Conservation (phyloP, 768 basidiomycete genomes). For the Boletus vinaceobasis region DNA sequence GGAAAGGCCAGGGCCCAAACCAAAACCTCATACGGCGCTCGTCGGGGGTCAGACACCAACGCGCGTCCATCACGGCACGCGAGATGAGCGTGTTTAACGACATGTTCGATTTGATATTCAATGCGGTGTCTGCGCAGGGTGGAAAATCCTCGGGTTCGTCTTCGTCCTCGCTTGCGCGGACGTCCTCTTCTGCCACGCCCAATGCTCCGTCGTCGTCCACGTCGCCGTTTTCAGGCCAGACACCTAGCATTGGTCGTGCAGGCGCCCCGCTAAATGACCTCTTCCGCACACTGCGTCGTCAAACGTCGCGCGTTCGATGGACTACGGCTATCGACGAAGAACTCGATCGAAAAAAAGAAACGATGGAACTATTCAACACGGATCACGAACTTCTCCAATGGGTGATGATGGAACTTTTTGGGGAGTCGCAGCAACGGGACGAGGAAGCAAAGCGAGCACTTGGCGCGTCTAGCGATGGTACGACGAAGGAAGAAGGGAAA, state of each 20-base stretch:
- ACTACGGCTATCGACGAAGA: constrained; percentile 50
- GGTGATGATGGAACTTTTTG: constrained; percentile 69
- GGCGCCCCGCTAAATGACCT: constrained; percentile 41
- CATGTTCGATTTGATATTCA: constrained; percentile 72
- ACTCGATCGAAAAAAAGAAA: constrained; percentile 68
- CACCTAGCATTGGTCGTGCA: constrained; percentile 16
- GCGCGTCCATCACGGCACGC: constrained; percentile 63
- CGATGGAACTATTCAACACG: constrained; percentile 64
- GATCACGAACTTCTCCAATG: constrained; percentile 74
- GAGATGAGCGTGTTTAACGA: constrained; percentile 67
- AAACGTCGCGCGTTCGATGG: constrained; percentile 49
- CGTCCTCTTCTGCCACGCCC: background rate
- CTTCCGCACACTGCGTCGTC: constrained; percentile 52
- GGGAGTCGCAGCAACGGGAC: constrained; percentile 49
- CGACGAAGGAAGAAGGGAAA: background rate
- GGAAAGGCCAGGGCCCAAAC: background rate
- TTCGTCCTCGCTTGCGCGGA: constrained; percentile 3
- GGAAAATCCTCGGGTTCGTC: constrained; percentile 1
- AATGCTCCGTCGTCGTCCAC: background rate
- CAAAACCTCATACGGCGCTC: constrained; percentile 9
- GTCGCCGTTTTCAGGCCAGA: constrained; percentile 1
- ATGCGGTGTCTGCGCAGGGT: constrained; percentile 41
- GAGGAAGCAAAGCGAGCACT: constrained; percentile 42
- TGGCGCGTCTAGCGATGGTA: constrained; percentile 13
- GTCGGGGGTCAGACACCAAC: constrained; percentile 26